Percentiles rank a stretch among this genome's conserved stretches.
These are phyloP conservation scores for Melanopsichium pennsylvanicum DNA, from an alignment of 1,284 basidiomycete genomes.

Conservation along the genomic window DNA sequence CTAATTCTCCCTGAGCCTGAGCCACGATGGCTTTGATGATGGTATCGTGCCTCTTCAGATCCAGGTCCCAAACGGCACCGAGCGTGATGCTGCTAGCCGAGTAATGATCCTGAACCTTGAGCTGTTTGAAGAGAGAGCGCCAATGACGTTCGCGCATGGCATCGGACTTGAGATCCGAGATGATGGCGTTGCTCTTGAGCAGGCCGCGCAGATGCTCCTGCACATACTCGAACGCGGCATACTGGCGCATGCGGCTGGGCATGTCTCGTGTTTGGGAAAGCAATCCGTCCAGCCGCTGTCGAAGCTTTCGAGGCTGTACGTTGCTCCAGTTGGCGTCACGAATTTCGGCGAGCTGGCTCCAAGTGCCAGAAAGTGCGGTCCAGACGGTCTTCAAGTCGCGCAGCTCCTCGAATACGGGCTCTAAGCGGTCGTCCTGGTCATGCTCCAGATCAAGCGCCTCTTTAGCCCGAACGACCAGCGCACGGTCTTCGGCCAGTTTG, in stretches of 20 bases:
- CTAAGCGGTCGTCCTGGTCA: slow-evolving; percentile 85
- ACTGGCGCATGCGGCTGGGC: slow-evolving; percentile 98
- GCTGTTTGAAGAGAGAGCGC: slow-evolving; percentile 94
- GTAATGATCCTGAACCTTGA: slow-evolving; percentile 70
- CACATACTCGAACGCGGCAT: slow-evolving; percentile 97
- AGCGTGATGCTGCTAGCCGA: slow-evolving; percentile 80
- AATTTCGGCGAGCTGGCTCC: slow-evolving; percentile 90
- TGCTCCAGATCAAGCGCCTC: slow-evolving; percentile 94
- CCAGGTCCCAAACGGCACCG: slow-evolving; percentile 95
- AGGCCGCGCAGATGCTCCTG: slow-evolving; percentile 86
- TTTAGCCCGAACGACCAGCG: slow-evolving; percentile 91
- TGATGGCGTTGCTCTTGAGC: slow-evolving; percentile 86
- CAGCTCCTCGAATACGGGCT: slow-evolving; percentile 92
- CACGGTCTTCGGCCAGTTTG: slow-evolving; percentile 89
- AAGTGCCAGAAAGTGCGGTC: slow-evolving; percentile 97
- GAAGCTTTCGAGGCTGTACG: slow-evolving; percentile 84
- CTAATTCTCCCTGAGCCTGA: slow-evolving; percentile 92
- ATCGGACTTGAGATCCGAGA: slow-evolving; percentile 94
- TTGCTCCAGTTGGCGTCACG: slow-evolving; percentile 89
- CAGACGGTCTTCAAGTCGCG: slow-evolving; percentile 96
- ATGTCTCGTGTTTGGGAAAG: slow-evolving; percentile 93
- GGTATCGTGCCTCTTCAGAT: slow-evolving; percentile 89
- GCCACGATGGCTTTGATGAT: slow-evolving; percentile 92
- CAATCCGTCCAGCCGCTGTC: slow-evolving; percentile 89
- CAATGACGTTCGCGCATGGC: slow-evolving; percentile 97